phyloP scores from a whole-genome alignment of 2,329 filamentous ascomycete genomes.

The Fusarium sambucinum region DNA sequence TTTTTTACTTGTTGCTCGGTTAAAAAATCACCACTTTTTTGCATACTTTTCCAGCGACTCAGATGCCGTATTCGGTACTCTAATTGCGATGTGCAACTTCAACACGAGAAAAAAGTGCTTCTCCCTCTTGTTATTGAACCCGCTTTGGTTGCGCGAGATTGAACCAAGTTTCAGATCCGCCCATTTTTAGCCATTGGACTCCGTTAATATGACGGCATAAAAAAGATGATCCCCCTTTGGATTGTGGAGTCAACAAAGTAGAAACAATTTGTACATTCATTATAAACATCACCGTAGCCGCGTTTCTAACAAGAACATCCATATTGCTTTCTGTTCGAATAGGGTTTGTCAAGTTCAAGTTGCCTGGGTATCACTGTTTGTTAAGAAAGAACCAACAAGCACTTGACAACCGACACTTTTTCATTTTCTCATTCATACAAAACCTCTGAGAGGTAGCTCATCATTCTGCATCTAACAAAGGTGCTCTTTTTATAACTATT shows the following conservation, averaged over 20 bases:
- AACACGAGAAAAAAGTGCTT: constrained; percentile 27
- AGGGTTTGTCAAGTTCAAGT: constrained; percentile 4
- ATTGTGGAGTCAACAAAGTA: constrained; percentile 26
- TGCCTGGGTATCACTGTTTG: not conserved
- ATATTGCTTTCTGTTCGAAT: constrained; percentile 3
- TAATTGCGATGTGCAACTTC: constrained; percentile 37
- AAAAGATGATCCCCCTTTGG: constrained; percentile 35
- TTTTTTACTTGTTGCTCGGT: constrained; percentile 7
- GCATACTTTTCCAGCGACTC: not conserved
- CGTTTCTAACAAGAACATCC: not conserved
- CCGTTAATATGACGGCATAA: constrained; percentile 39
- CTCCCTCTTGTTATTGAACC: constrained; percentile 21
- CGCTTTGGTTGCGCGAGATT: constrained; percentile 27
- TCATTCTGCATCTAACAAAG: not conserved
- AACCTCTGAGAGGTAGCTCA: not conserved
- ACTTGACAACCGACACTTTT: constrained; percentile 2
- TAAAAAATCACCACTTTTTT: constrained; percentile 7
- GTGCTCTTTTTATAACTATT: not conserved
- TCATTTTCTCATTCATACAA: not conserved
- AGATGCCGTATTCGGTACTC: constrained; percentile 3
- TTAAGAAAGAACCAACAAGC: not conserved
- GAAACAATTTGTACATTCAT: constrained; percentile 3
- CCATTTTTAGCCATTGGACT: constrained; percentile 21
- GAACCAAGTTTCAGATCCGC: constrained; percentile 35
- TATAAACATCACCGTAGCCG: constrained; percentile 8